Percentiles rank a stretch among this genome's conserved stretches.
Conservation (phyloP, 805 yeast genomes). For the Candida ortonii region DNA sequence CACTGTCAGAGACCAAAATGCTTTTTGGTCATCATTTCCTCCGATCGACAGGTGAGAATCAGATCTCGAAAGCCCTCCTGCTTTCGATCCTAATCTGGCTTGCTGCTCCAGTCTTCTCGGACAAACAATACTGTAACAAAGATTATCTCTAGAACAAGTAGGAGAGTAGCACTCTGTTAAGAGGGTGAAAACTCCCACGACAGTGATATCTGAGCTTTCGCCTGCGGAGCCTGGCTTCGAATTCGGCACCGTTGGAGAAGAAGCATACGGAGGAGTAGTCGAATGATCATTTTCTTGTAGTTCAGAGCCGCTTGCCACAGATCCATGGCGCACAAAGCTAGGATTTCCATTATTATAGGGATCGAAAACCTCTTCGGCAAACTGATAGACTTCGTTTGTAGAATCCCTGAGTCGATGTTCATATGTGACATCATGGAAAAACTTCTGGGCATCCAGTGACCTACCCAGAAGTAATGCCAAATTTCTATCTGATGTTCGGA, state of each 20-base stretch:
- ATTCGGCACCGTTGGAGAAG: constrained; percentile 17
- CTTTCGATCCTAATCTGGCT: constrained; percentile 83
- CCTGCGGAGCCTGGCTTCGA: constrained; percentile 1
- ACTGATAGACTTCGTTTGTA: constrained; percentile 80
- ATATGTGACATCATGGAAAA: constrained; percentile 93
- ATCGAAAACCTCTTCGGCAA: constrained; percentile 50
- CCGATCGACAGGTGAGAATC: constrained; percentile 66
- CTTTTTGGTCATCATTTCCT: constrained; percentile 76
- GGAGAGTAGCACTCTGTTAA: constrained; percentile 96
- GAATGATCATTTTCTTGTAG: constrained; percentile 16
- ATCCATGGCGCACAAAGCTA: constrained; percentile 26
- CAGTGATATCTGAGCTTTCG: constrained; percentile 27
- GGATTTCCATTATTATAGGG: constrained; percentile 22
- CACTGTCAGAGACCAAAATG: constrained; percentile 92
- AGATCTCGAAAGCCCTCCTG: constrained; percentile 76
- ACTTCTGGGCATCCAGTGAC: constrained; percentile 88
- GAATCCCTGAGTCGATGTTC: constrained; percentile 92
- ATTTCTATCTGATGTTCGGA: constrained; percentile 87
- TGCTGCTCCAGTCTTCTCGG: constrained; percentile 95
- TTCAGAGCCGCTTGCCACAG: constrained; percentile 25
- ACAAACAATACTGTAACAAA: constrained; percentile 95
- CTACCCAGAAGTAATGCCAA: constrained; percentile 86
- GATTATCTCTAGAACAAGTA: constrained; percentile 82
- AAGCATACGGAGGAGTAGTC: constrained; percentile 14
- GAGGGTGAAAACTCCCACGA: constrained; percentile 90